Evolutionary conservation across 768 basidiomycete species (phyloP).

Genomic region (Coprinellus micaceus): DNA sequence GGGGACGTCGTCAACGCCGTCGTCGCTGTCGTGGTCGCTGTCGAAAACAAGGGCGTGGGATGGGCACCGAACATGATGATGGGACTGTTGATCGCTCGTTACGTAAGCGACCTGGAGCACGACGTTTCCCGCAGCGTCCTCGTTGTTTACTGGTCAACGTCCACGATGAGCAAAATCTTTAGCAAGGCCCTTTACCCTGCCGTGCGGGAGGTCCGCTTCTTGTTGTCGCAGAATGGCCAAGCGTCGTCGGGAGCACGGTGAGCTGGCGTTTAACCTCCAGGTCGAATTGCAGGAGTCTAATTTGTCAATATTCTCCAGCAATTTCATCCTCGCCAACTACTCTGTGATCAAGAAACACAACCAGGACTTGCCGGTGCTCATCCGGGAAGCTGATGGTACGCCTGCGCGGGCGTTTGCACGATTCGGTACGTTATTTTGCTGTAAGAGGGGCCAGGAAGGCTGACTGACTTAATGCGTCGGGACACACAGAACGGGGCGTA

Average conservation of each 20-base stretch:
- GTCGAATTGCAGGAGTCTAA: not conserved
- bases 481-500: slow-evolving; percentile 62
- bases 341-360: slow-evolving; percentile 76
- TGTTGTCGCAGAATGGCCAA: slow-evolving; percentile 73
- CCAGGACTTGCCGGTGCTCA: slow-evolving; percentile 80
- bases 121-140: no score
- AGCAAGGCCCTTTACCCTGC: slow-evolving; percentile 73
- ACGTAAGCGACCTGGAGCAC: slow-evolving; percentile 34
- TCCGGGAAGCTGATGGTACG: slow-evolving; percentile 75
- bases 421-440: slow-evolving; percentile 69
- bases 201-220: slow-evolving; percentile 74
- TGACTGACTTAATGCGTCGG: no score
- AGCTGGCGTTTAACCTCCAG: slow-evolving; percentile 22
- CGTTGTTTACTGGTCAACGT: no score
- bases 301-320: slow-evolving; percentile 40
- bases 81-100: slow-evolving; percentile 32
- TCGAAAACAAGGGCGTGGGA: slow-evolving; percentile 21
- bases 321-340: slow-evolving; percentile 76
- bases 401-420: slow-evolving; percentile 82
- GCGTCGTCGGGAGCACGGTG: slow-evolving; percentile 81
- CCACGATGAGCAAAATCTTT: slow-evolving; percentile 39
- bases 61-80: slow-evolving; percentile 14
- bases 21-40: slow-evolving; percentile 14
- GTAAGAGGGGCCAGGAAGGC: no score
- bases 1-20: slow-evolving; percentile 23